Conservation (phyloP, 169 alveolate species). For the Theileria orientalis region DNA sequence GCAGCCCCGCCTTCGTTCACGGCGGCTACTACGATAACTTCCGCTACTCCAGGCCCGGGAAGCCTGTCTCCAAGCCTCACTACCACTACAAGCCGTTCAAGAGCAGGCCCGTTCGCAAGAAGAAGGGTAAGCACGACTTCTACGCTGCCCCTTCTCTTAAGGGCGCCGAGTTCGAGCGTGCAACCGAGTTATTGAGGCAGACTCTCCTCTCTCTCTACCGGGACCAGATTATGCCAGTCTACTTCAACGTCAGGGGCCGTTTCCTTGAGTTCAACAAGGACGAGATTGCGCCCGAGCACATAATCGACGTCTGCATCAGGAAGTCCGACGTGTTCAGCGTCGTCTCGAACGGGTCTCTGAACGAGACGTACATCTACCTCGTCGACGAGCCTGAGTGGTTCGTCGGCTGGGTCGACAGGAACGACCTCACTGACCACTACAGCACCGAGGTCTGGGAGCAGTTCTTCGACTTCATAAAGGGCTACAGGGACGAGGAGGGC, state of each 20-base stretch:
- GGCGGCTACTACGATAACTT: constrained; percentile 8
- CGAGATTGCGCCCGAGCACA: constrained; percentile 65
- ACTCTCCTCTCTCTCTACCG: constrained; percentile 68
- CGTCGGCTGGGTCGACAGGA: constrained; percentile 67
- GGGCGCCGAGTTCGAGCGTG: constrained; percentile 59
- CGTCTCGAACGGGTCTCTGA: constrained; percentile 48
- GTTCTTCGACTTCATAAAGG: constrained; percentile 60
- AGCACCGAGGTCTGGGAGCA: constrained; percentile 66
- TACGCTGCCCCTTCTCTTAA: constrained; percentile 50
- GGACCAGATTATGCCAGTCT: constrained; percentile 72
- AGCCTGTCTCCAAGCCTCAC: background rate
- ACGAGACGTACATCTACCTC: constrained; percentile 67
- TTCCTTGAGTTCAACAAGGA: constrained; percentile 69
- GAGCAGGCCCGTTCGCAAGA: background rate
- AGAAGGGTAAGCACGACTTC: constrained; percentile 27
- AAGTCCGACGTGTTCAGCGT: constrained; percentile 66
- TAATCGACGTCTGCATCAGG: constrained; percentile 62
- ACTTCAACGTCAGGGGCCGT: constrained; percentile 72
- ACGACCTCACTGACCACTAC: constrained; percentile 67
- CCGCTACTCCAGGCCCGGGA: constrained; percentile 6
- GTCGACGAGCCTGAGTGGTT: constrained; percentile 53
- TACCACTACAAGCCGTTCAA: background rate
- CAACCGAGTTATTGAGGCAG: constrained; percentile 54
- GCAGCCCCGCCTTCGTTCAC: too few relatives aligned
- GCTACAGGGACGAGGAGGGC: constrained; percentile 39